phyloP scores from a whole-genome alignment of 139 green algal species.

The Chlamydomonas applanata region DNA sequence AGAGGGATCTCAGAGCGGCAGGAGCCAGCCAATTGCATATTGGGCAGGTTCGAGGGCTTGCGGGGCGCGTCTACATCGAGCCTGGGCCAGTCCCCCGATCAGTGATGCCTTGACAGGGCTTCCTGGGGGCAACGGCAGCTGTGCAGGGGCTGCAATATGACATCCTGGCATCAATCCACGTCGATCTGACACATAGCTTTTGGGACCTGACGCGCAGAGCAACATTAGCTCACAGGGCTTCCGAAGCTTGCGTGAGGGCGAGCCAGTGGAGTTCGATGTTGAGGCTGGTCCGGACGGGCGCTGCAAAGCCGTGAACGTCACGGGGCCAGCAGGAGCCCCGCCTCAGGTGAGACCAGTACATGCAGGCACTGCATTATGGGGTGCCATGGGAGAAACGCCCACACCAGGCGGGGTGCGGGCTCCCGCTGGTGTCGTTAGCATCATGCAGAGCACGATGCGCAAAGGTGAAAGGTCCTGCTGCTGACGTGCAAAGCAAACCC shows the following conservation, averaged over 20 bases:
- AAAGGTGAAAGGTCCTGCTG: too few species aligned
- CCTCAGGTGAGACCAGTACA: slow-evolving; percentile 55
- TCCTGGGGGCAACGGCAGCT: neutral
- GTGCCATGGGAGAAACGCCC: neutral
- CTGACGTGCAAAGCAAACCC: too few species aligned
- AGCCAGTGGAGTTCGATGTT: slow-evolving; percentile 90
- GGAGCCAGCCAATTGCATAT: neutral
- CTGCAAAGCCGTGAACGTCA: slow-evolving; percentile 90
- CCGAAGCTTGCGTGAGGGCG: slow-evolving; percentile 84
- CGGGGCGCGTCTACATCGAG: neutral
- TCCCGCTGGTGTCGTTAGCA: too few species aligned
- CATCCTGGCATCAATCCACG: neutral
- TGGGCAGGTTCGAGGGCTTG: too few species aligned
- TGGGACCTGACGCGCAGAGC: slow-evolving; percentile 55
- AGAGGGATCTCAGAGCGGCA: neutral
- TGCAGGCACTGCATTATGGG: neutral
- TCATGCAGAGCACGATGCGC: too few species aligned
- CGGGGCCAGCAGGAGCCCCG: slow-evolving; percentile 72
- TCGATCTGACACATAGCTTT: neutral
- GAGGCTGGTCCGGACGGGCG: slow-evolving; percentile 82
- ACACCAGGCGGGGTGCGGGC: neutral
- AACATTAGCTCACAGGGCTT: slow-evolving; percentile 92
- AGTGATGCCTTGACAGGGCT: neutral
- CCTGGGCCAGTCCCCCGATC: too few species aligned
- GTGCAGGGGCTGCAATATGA: neutral